A percentile compares a stretch with the other conserved stretches of the same genome.
phyloP scores from a whole-genome alignment of 2,329 filamentous ascomycete genomes.

The Ustilaginoidea virens region DNA sequence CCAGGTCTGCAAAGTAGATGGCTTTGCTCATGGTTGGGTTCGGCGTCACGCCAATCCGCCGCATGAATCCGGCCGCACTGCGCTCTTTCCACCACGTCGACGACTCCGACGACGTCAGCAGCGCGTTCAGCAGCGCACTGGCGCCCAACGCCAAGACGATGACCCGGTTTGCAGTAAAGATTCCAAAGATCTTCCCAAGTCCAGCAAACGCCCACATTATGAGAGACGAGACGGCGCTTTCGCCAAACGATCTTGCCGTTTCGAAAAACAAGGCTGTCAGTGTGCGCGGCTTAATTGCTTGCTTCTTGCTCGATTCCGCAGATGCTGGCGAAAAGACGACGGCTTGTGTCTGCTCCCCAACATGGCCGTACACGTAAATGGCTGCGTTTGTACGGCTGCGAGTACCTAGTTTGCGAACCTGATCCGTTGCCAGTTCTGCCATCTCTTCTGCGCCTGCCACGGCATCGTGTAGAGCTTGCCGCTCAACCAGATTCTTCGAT shows the following conservation, averaged over 20 bases:
- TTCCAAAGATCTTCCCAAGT: conserved; percentile 48
- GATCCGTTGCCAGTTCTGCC: conserved; percentile 60
- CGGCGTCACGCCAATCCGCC: conserved; percentile 61
- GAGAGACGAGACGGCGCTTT: conserved; percentile 60
- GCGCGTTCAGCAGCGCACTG: conserved; percentile 58
- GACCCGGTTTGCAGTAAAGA: conserved; percentile 57
- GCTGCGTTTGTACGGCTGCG: conserved; percentile 64
- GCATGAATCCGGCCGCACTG: conserved; percentile 68
- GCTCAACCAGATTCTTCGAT: conserved; percentile 45
- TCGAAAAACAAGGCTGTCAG: conserved; percentile 59
- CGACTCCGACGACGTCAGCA: conserved; percentile 59
- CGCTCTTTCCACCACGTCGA: conserved; percentile 78
- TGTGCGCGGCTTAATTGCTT: conserved; percentile 44
- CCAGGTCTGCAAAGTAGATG: conserved; percentile 70
- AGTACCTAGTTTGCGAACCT: conserved; percentile 58
- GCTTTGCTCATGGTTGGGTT: conserved; percentile 71
- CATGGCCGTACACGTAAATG: conserved; percentile 62
- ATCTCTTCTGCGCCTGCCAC: conserved; percentile 58
- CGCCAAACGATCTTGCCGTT: conserved; percentile 53
- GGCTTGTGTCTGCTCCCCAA: conserved; percentile 53
- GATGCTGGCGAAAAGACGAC: conserved; percentile 41
- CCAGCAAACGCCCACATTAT: conserved; percentile 63
- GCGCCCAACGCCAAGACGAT: conserved; percentile 53
- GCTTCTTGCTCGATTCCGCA: conserved; percentile 32
- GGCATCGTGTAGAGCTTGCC: conserved; percentile 62